These are phyloP conservation scores for Leccinum huronense DNA, from an alignment of 1,284 basidiomycete species.

Conservation along the genomic window DNA sequence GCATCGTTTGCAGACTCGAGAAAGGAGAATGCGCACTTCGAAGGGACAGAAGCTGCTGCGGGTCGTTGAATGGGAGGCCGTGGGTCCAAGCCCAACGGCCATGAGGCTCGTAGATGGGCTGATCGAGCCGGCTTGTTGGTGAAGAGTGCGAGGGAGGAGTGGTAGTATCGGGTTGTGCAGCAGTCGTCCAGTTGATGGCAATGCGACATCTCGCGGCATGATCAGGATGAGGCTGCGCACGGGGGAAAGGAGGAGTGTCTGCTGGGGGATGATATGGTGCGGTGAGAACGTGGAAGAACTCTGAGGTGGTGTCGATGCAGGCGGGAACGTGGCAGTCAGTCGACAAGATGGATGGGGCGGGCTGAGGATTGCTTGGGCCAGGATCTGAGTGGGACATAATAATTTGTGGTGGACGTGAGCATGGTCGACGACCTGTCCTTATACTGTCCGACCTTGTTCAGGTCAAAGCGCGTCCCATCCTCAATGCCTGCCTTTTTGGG, in stretches of 20 bases:
- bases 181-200: conserved; percentile 30
- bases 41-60: conserved; percentile 30
- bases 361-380: conserved; percentile 19
- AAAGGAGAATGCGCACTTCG: conserved; percentile 22
- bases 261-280: conserved; percentile 28
- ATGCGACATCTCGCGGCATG: conserved; percentile 30
- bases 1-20: neutral
- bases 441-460: conserved; percentile 24
- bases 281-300: conserved; percentile 34
- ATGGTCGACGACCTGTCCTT: conserved; percentile 23
- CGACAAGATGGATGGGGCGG: conserved; percentile 7
- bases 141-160: conserved; percentile 5
- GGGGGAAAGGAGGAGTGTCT: conserved; percentile 7
- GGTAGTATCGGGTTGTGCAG: neutral
- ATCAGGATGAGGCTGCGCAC: conserved; percentile 17
- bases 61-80: conserved; percentile 34
- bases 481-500: conserved; percentile 36
- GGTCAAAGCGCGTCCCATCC: conserved; percentile 36
- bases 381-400: conserved; percentile 12
- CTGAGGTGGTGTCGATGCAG: conserved; percentile 28
- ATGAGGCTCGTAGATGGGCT: conserved; percentile 37
- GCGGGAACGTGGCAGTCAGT: conserved; percentile 14
- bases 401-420: conserved; percentile 8
- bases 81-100: conserved; percentile 42
- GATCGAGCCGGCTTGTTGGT: conserved; percentile 17